Base-by-base conservation (phyloP, 306 rosid genomes). In the Dryas alaskensis region DNA sequence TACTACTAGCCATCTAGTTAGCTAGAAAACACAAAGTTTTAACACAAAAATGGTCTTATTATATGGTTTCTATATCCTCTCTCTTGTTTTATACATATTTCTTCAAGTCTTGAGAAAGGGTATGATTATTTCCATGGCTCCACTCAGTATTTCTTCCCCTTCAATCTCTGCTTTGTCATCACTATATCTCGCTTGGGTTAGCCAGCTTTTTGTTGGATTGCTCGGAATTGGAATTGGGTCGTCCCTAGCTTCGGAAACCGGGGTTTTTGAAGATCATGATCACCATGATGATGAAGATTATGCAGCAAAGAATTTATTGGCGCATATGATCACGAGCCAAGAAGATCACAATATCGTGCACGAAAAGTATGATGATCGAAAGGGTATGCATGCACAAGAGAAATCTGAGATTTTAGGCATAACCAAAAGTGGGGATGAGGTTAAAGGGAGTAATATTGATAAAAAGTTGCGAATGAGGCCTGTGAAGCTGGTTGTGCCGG, bases 401-500 rank as follows among this genome's bases (percentile, higher is more conserved):
- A 6, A 55, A 42, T 69, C 74, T 17, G 31, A 47, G 14, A 10
- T 54, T 10, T 60, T 42, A n/a, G 76, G 52, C 14, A 60, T 47
- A 31, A 31, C 37, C 2, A 31, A 31, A 1, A 2, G 37, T 31
- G 1, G 3, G 37, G 37, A 22, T 22, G 22, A 31, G 37, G 37
- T 31, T 61, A 13, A 4, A 61, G 44, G 55, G 22, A 19, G 47
- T 22, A 44, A 4, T 60, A 7, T n/a, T 31, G 31, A 10, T 37
- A 51, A 16, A 40, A 76, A 79, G 84, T 48, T 51, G 19, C 44
- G 58, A 53, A 73, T 49, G 76, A 79, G 84, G 60, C 86, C 86
- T 5, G 51, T 59, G 2, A 83, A 61, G 77, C 73, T 83, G 13
- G 60, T 76, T 53, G 65, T 83, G 62, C 86, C 86, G 6, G 81